phyloP scores from a whole-genome alignment of 768 basidiomycete genomes.

The Mycena vitilis region DNA sequence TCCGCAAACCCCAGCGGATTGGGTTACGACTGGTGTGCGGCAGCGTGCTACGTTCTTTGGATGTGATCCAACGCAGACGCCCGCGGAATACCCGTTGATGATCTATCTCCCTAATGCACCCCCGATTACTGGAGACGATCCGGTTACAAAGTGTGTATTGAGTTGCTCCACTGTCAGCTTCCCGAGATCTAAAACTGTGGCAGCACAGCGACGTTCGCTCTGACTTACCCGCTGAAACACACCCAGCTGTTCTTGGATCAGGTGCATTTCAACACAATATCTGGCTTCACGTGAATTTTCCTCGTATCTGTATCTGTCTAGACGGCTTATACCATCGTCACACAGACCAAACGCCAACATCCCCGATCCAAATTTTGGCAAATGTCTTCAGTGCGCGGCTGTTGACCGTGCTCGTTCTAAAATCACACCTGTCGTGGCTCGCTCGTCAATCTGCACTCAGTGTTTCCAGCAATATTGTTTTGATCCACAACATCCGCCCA shows the following conservation, averaged over 20 bases:
- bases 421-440: constrained; percentile 45
- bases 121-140: constrained; percentile 68
- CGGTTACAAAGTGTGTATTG: constrained; percentile 68
- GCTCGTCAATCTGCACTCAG: constrained; percentile 55
- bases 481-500: constrained; percentile 58
- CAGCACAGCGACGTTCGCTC: constrained; percentile 68
- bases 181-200: constrained; percentile 24
- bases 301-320: background rate
- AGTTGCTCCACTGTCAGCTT: background rate
- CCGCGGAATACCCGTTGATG: constrained; percentile 72
- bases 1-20: constrained; percentile 61
- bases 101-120: constrained; percentile 85
- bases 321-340: background rate
- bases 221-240: constrained; percentile 69
- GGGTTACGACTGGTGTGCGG: constrained; percentile 71
- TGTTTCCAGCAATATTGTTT: constrained; percentile 70
- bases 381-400: constrained; percentile 76
- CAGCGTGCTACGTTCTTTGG: constrained; percentile 84
- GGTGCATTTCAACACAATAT: constrained; percentile 63
- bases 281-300: constrained; percentile 59
- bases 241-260: constrained; percentile 71
- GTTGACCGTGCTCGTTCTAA: constrained; percentile 65
- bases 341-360: constrained; percentile 61
- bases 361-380: constrained; percentile 71
- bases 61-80: constrained; percentile 63